phyloP scores from a whole-genome alignment of 1,139 yeast species.

The Hanseniaspora uvarum region DNA sequence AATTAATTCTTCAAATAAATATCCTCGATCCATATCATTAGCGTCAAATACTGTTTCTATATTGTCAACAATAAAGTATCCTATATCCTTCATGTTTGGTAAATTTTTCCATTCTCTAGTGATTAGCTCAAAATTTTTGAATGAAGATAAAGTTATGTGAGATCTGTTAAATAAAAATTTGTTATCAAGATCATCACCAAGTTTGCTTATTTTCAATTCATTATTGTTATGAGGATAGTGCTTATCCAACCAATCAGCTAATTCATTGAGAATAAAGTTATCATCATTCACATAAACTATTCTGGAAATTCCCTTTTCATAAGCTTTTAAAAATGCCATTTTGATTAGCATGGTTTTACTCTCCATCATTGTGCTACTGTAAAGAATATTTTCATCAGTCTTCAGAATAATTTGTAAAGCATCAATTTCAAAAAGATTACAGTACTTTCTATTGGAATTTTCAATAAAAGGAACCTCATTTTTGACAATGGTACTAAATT shows the following conservation, averaged over 20 bases:
- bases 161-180: constrained; percentile 44
- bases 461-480: constrained; percentile 35
- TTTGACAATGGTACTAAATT: constrained; percentile 32
- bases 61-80: constrained; percentile 64
- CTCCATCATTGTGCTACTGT: constrained; percentile 65
- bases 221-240: constrained; percentile 38
- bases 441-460: constrained; percentile 27
- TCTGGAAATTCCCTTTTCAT: constrained; percentile 55
- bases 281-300: constrained; percentile 59
- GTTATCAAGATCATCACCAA: constrained; percentile 60
- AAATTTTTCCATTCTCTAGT: constrained; percentile 77
- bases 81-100: constrained; percentile 57
- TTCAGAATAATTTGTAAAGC: constrained; percentile 51
- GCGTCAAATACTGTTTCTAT: constrained; percentile 42
- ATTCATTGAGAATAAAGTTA: constrained; percentile 43
- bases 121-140: constrained; percentile 60
- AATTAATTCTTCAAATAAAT: constrained; percentile 56
- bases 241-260: constrained; percentile 43
- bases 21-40: constrained; percentile 48
- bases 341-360: constrained; percentile 70
- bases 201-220: constrained; percentile 43
- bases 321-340: constrained; percentile 58
- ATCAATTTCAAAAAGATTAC: constrained; percentile 69
- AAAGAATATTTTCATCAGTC: constrained; percentile 48
- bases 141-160: constrained; percentile 69